Percentiles rank a stretch among this genome's conserved stretches.
Evolutionary conservation across 2,329 filamentous ascomycete species (phyloP).

Genomic region (Cryphonectria naterciae): DNA sequence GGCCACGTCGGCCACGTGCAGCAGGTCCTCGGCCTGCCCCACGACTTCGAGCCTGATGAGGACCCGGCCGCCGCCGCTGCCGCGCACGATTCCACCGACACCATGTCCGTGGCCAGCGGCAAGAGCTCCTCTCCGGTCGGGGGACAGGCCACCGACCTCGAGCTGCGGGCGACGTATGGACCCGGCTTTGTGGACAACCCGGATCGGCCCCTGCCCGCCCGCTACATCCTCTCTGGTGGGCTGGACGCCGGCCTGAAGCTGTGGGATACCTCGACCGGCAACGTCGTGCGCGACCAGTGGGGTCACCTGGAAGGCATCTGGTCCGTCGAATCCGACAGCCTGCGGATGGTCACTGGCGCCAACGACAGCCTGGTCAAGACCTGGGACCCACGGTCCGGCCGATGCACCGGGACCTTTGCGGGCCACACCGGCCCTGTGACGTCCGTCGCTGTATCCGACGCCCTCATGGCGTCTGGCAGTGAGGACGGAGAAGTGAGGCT

Average conservation of each 20-base stretch:
- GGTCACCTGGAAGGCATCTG: conserved; percentile 96
- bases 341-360: conserved; percentile 85
- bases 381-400: conserved; percentile 91
- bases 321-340: conserved; percentile 85
- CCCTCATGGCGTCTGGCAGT: conserved; percentile 85
- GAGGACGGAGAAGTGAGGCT: conserved; percentile 92
- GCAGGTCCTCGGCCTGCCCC: conserved; percentile 81
- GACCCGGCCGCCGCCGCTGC: conserved; percentile 51
- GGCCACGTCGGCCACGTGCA: conserved; percentile 96
- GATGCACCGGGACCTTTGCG: conserved; percentile 89
- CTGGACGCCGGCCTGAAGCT: conserved; percentile 90
- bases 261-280: conserved; percentile 84
- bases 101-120: conserved; percentile 52
- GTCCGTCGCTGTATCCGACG: conserved; percentile 89
- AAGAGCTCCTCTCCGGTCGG: conserved; percentile 47
- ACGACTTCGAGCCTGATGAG: conserved; percentile 88
- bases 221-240: conserved; percentile 91
- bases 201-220: conserved; percentile 73
- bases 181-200: conserved; percentile 63
- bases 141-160: conserved; percentile 37
- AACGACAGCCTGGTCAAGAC: conserved; percentile 94
- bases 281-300: conserved; percentile 90
- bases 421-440: conserved; percentile 91
- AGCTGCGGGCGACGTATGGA: conserved; percentile 61
- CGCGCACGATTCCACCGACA: conserved; percentile 55